Base-by-base conservation (phyloP, 257 asterid genomes). In the Ballota nigra region DNA sequence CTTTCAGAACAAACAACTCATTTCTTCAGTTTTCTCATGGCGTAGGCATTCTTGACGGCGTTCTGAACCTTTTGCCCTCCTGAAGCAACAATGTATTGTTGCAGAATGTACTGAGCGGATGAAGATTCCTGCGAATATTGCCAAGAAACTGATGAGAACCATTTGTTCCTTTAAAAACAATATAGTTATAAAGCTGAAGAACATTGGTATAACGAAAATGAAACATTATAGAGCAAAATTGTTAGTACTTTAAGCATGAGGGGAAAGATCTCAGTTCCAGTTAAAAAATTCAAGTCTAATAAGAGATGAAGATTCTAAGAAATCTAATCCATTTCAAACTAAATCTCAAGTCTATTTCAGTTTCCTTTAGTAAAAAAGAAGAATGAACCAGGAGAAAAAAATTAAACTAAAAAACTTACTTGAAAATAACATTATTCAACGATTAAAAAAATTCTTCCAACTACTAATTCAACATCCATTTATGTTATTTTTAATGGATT, bases 21-120 rank as follows among this genome's bases (percentile, higher is more conserved):
- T n/a, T n/a, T 93, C 86, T 77, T 91, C 86, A 91, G 3, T 75
- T 89, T 93, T 22, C 96, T 97, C 98, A 87, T 87, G 16, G 97
- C 96, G 61, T 91, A 91, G 0, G 97, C 96, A 52, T 87, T 93
- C 87, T 81, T 87, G 8, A 89, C 82, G 0, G 91, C 81, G 67
- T 74, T 87, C 65, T 84, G 97, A 23, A 87, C 80, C 63, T 86
- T 88, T 76, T 76, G 92, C 61, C 97, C 98, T 8, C 98, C 98
- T 4, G 92, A 88, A 34, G 98, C 97, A 8, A 97, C 97, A 3
- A 88, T 88, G 61, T 84, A 90, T 69, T 92, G 98, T 73, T 92
- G 98, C 82, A 92, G 29, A 65, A 92, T 92, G 74, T 92, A 92
- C 74, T 90, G 97, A 3, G 97, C 97, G 0, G 98, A 92, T 3